Evolutionary conservation across 306 rosid genomes (phyloP), one percentile per base, ranked within the genome.

Genomic region (Cercis canadensis): DNA sequence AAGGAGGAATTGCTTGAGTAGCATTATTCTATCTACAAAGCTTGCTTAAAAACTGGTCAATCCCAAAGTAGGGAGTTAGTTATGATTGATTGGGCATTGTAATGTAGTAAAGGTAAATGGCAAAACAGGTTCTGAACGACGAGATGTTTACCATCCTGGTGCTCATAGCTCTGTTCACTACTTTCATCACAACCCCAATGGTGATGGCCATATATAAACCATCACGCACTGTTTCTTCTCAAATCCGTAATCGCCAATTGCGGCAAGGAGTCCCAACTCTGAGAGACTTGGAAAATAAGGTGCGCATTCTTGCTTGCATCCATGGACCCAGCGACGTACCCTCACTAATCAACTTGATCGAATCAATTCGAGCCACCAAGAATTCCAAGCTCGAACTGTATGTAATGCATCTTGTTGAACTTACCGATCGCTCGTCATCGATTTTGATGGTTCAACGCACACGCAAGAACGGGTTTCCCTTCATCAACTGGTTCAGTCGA

Each of bases 161-260:
- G 57, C 78, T 82, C 53, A 78, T 82, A 83, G 83, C 86, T 29
- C 78, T 78, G 1, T 78, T 82, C 62, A 78, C 86, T 4, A 82
- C 83, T 67, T 82, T 82, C 81, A 53, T 82, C 10, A 82, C 86
- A 46, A 78, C 86, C 11, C 86, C 83, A 10, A 33, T 32, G 0
- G 78, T 82, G 0, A 56, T 65, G 47, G 78, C 80, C 57, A 70
- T 74, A 65, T 70, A 82, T 6, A 78, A 70, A 70, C 83, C 83
- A 11, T 44, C 68, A 7, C 67, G 39, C 40, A 17, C 62, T 5
- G 12, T 55, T 37, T 37, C 63, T 55, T 47, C 72, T 50, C 70
- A 29, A 56, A 29, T 7, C 13, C 58, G 37, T 13, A 47, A n/a
- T 5, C 39, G 59, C 37, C 45, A 7, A 4, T 13, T 24, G 4